Conservation (phyloP, 495 filamentous ascomycete genomes). For the Penicillium odoratum region DNA sequence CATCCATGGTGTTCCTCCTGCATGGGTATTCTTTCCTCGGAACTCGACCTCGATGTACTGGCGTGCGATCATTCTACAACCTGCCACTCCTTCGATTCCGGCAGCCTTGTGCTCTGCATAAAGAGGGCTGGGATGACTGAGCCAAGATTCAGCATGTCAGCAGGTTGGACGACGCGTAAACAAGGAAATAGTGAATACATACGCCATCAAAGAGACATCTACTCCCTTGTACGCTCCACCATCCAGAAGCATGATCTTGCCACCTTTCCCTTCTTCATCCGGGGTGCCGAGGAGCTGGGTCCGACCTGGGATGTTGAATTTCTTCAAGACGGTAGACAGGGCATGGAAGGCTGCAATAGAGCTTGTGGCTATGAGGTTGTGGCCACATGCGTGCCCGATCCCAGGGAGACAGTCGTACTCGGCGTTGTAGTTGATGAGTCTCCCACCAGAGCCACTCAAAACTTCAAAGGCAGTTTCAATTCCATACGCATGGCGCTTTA, state of each 20-base stretch:
- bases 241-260: slow-evolving; percentile 64
- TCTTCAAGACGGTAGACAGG: slow-evolving; percentile 47
- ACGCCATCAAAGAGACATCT: slow-evolving; percentile 65
- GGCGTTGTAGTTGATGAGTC: slow-evolving; percentile 46
- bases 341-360: slow-evolving; percentile 61
- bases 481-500: slow-evolving; percentile 53
- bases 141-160: slow-evolving; percentile 29
- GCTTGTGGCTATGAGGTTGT: slow-evolving; percentile 67
- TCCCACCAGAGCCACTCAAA: slow-evolving; percentile 37
- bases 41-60: slow-evolving; percentile 39
- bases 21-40: slow-evolving; percentile 46
- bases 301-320: slow-evolving; percentile 52
- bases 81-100: slow-evolving; percentile 14
- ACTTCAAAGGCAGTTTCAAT: slow-evolving; percentile 43
- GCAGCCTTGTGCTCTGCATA: slow-evolving; percentile 27
- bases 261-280: slow-evolving; percentile 71
- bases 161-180: background rate
- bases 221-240: slow-evolving; percentile 63
- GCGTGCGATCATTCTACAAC: slow-evolving; percentile 34
- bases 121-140: no score
- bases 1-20: slow-evolving; percentile 62
- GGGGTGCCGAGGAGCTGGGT: slow-evolving; percentile 69
- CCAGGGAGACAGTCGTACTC: slow-evolving; percentile 57
- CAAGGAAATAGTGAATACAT: slow-evolving; percentile 22
- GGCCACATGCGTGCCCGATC: slow-evolving; percentile 68